Percentiles rank a stretch among this genome's conserved stretches.
Evolutionary conservation across 495 filamentous ascomycete species (phyloP).

Genomic region (Xylaria scruposa): DNA sequence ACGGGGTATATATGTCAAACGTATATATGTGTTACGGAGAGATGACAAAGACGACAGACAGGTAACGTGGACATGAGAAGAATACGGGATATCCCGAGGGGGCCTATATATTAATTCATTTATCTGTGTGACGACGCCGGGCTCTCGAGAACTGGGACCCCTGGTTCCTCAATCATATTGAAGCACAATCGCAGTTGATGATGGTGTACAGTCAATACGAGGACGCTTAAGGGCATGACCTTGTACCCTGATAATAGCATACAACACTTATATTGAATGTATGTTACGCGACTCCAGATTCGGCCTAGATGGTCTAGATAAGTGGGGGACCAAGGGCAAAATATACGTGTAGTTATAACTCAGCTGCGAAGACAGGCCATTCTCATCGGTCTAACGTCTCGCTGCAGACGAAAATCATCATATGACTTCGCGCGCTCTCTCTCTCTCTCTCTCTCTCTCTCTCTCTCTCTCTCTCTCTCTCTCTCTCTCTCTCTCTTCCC

Average conservation of each 20-base stretch:
- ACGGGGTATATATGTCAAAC: too few relatives aligned
- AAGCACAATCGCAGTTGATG: background rate
- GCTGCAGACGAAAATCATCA: background rate
- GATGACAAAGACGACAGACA: conserved; percentile 9
- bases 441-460: background rate
- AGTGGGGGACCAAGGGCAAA: background rate
- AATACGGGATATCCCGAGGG: conserved; percentile 2
- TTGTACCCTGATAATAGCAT: background rate
- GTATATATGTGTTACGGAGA: background rate
- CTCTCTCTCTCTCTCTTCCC: background rate
- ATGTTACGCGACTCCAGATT: background rate
- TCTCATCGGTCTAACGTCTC: background rate
- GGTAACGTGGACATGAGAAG: conserved; percentile 2
- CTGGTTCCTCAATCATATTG: background rate
- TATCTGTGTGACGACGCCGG: conserved; percentile 8
- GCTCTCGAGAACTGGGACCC: background rate
- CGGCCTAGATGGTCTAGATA: background rate
- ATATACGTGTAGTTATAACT: background rate
- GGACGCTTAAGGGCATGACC: background rate
- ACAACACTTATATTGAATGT: background rate
- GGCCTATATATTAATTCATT: conserved; percentile 17
- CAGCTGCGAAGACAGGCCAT: conserved; percentile 1
- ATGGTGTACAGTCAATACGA: background rate
- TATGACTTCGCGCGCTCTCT: background rate
- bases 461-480: background rate